Evolutionary conservation across 225 moss, liverwort and hornwort species (phyloP), one percentile per base, ranked within the genome.

Genomic region (Neckera pumila): DNA sequence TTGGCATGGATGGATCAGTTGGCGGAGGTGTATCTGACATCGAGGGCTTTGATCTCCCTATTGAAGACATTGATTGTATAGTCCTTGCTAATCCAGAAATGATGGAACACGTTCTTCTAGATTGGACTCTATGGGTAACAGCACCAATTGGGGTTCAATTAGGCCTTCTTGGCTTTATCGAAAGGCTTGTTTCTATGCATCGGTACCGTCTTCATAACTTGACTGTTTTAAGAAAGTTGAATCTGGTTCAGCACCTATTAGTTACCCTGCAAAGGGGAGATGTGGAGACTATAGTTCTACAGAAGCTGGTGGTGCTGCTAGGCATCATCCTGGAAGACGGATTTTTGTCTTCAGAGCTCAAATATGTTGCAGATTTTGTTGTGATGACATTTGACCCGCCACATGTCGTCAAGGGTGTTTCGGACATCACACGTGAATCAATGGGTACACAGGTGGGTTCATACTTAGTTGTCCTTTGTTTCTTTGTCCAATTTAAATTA

Each of bases 381-480:
- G 96, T 97, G 59, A 97, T 97, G 97, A 97, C 97, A 42, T 97
- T 97, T 90, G 95, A 97, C 89, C 97, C 97, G 43, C 96, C 97
- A 76, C 95, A 95, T 92, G 93, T 95, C 86, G 90, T 91, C 30
- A 88, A 94, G 82, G 94, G 94, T 90, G 88, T 94, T 54, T 89
- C 95, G 54, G 91, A 92, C 53, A 94, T 97, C 65, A 90, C 91
- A 74, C 91, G 97, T 57, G 97, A 97, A 90, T 91, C 94, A 19
- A 97, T 95, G 95, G 92, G 96, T 85, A 90, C 92, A 43, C 96
- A 93, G 93, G 92, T 93, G 79, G 67, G 86, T 71, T 78, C 56
- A 61, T 45, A 67, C 57, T 47, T 30, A 38, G 23, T 65, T 62
- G 45, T 73, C 78, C 45, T 71, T 62, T 69, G 34, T 76, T 86